Evolutionary conservation across 805 yeast genomes (phyloP).

Genomic region (Teunomyces pallodes): DNA sequence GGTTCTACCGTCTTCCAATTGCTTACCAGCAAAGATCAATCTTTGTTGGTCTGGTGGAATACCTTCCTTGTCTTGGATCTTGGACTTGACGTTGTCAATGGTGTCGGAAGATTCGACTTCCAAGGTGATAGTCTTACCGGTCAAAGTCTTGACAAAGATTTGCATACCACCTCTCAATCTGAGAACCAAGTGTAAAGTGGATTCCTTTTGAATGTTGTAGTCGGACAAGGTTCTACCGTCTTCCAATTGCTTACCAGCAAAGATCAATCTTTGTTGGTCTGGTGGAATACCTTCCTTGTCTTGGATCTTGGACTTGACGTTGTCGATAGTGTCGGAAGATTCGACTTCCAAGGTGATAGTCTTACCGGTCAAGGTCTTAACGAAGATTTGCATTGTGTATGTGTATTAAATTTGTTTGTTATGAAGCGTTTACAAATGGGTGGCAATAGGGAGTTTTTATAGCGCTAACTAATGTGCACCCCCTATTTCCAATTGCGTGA

Average conservation of each 20-base stretch:
- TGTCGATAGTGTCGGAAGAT: conserved; percentile 98
- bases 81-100: conserved; percentile 97
- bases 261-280: conserved; percentile 98
- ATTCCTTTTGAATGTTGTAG: conserved; percentile 99
- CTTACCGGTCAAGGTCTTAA: conserved; percentile 99
- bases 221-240: conserved; percentile 98
- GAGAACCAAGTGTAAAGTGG: conserved; percentile 92
- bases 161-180: conserved; percentile 99
- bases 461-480: conserved; percentile 1
- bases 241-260: conserved; percentile 99
- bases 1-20: conserved; percentile 98
- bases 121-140: conserved; percentile 98
- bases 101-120: conserved; percentile 99
- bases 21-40: conserved; percentile 99
- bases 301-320: conserved; percentile 97
- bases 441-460: conserved; percentile 4
- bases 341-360: conserved; percentile 98
- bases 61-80: conserved; percentile 99
- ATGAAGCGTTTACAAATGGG: conserved; percentile 3
- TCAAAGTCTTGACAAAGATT: conserved; percentile 98
- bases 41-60: conserved; percentile 99
- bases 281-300: conserved; percentile 99
- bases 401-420: conserved; percentile 46
- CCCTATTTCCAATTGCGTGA: conserved; percentile 3
- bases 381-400: conserved; percentile 85